Percentiles rank a stretch among this genome's conserved stretches.
These are phyloP conservation scores for Leishmania aethiopica DNA, from an alignment of 208 protist species.

Conservation along the genomic window DNA sequence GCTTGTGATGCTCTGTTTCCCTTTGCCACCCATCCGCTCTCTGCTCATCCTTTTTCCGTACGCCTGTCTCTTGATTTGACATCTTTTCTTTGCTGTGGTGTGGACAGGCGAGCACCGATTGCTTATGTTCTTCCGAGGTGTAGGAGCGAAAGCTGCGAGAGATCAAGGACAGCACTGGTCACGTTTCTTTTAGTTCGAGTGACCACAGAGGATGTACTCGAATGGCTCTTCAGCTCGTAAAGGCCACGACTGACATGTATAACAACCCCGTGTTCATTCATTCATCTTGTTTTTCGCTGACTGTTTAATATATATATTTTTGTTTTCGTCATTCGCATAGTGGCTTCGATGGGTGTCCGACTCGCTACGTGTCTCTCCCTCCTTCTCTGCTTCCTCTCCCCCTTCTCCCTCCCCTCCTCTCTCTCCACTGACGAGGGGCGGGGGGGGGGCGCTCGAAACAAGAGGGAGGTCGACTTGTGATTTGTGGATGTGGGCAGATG, in stretches of 20 bases:
- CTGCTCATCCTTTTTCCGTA: neutral
- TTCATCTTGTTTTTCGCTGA: neutral
- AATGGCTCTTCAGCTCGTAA: neutral
- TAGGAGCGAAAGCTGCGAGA: neutral
- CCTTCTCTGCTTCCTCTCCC: neutral
- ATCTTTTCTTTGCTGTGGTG: neutral
- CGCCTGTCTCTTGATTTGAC: neutral
- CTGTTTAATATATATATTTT: neutral
- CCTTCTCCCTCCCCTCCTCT: neutral
- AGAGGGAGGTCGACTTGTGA: neutral
- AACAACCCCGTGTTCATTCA: neutral
- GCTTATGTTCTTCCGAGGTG: neutral
- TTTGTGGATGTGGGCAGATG: neutral
- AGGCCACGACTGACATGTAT: neutral
- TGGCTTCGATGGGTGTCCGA: neutral
- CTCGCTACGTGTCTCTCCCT: neutral
- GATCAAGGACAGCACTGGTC: neutral
- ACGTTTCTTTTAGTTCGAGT: neutral
- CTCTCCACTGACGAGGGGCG: neutral
- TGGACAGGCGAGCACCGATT: neutral
- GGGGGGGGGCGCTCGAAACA: neutral
- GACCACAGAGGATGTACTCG: neutral
- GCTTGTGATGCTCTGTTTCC: neutral
- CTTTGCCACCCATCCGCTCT: constrained; percentile 1
- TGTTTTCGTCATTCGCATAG: neutral